Evolutionary conservation across 2,329 filamentous ascomycete genomes (phyloP).

Genomic region (Fusarium vanettenii): DNA sequence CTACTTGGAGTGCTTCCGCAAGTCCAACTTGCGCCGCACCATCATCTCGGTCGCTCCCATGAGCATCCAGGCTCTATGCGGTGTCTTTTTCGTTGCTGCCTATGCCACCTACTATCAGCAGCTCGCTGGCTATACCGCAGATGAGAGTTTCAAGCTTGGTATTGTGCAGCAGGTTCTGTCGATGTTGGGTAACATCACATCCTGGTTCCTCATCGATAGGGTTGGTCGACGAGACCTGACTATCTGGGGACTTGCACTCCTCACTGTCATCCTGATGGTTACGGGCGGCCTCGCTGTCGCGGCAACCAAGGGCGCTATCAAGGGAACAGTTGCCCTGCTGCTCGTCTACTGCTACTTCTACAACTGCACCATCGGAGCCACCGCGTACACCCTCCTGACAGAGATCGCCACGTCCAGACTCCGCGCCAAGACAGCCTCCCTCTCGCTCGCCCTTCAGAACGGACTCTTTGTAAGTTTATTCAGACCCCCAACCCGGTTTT

Average conservation of each 20-base stretch:
- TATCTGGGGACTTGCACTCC: slow-evolving; percentile 18
- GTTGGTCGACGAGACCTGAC: slow-evolving; percentile 28
- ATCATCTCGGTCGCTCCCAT: slow-evolving; percentile 34
- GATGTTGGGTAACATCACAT: slow-evolving; percentile 30
- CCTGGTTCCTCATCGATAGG: slow-evolving; percentile 34
- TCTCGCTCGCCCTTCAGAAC: slow-evolving; percentile 31
- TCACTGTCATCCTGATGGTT: slow-evolving; percentile 23
- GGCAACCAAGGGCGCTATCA: slow-evolving; percentile 20
- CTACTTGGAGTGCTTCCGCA: slow-evolving; percentile 35
- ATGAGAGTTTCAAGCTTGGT: slow-evolving; percentile 26
- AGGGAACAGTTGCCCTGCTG: slow-evolving; percentile 26
- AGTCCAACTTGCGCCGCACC: slow-evolving; percentile 34
- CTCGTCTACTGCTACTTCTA: slow-evolving; percentile 33
- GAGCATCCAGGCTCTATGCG: slow-evolving; percentile 28
- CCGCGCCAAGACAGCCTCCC: slow-evolving; percentile 31
- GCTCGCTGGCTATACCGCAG: slow-evolving; percentile 29
- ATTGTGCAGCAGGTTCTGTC: slow-evolving; percentile 32
- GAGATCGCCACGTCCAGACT: slow-evolving; percentile 33
- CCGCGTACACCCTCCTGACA: slow-evolving; percentile 29
- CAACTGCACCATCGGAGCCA: slow-evolving; percentile 35
- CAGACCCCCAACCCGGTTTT: rapidly evolving
- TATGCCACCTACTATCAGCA: slow-evolving; percentile 36
- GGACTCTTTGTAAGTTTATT: slow-evolving; percentile 24
- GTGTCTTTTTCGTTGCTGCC: slow-evolving; percentile 28
- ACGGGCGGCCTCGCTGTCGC: slow-evolving; percentile 28